Base-by-base conservation (phyloP, 2,329 filamentous ascomycete genomes). In the Stylonectria norvegica region DNA sequence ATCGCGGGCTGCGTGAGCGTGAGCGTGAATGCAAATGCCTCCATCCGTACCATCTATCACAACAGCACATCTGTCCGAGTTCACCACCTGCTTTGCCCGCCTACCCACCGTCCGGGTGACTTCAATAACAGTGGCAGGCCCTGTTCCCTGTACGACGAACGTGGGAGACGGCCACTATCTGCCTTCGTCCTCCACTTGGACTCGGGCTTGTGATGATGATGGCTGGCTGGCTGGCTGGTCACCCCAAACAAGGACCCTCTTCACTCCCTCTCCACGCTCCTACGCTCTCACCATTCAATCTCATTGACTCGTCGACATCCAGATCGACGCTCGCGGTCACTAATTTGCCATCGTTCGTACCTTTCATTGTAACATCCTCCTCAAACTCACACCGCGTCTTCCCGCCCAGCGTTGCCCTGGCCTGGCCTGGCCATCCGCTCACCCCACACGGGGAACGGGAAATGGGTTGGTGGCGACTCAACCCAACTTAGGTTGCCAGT, bases 121-220 rank as follows among this genome's bases (percentile, higher is more conserved):
- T 48, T 56, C n/a, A n/a, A n/a, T n/a, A n/a, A n/a, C n/a, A n/a
- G n/a, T n/a, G 48, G 51, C 45, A 49, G 37, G 38, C 47, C 43
- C 40, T 55, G 43, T 48, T 49, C 47, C 45, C 47, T 56, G 49
- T 55, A 40, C 45, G 30, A 53, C 43, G 31, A 38, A 23, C 45
- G 41, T 42, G 20, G 12, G 34, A 28, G 20, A 40, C 37, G 33
- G 41, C 34, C 38, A 34, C 28, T 37, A 38, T 36, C 22, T 33
- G 35, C 23, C 36, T 36, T 40, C 25, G 19, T 23, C 37, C 34
- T 35, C 20, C 22, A 16, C 35, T n/a, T 39, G 14, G 15, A 11
- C 31, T 22, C 29, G 27, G 32, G 39, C 25, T 40, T 35, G 34
- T 36, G 36, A 40, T 36, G 36, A 34, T 46, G 43, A 40, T 39